Conservation (phyloP, 2,329 filamentous ascomycete genomes). For the Pyrenochaeta sp. region DNA sequence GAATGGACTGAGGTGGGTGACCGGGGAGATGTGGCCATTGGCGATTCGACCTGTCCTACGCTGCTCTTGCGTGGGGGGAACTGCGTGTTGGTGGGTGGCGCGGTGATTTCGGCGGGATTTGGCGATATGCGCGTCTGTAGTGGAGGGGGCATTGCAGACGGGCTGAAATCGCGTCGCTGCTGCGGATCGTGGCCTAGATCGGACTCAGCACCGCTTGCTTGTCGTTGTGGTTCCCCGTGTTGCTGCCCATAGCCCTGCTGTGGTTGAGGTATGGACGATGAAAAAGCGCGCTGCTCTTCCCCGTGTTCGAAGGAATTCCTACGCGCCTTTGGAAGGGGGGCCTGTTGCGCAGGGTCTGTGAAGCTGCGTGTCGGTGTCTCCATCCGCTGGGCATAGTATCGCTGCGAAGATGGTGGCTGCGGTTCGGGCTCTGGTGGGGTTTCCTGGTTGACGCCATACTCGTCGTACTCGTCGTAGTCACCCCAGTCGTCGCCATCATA, state of each 20-base stretch:
- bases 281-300: conserved; percentile 63
- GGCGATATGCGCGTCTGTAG: conserved; percentile 55
- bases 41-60: conserved; percentile 56
- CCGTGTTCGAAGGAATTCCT: conserved; percentile 64
- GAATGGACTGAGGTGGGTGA: conserved; percentile 45
- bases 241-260: conserved; percentile 25
- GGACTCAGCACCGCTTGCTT: conserved; percentile 39
- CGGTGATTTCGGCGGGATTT: conserved; percentile 41
- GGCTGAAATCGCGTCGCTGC: conserved; percentile 60
- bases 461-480: conserved; percentile 66
- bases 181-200: conserved; percentile 46
- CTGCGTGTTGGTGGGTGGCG: conserved; percentile 46
- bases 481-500: conserved; percentile 98
- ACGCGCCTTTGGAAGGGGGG: conserved; percentile 38
- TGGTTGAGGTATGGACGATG: conserved; percentile 38
- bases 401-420: conserved; percentile 50
- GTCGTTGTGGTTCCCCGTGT: conserved; percentile 24
- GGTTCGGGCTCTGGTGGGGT: conserved; percentile 52
- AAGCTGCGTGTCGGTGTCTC: conserved; percentile 45
- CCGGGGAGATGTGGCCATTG: conserved; percentile 32
- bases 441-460: conserved; percentile 61
- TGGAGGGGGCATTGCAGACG: conserved; percentile 61
- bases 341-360: conserved; percentile 51
- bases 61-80: conserved; percentile 72
- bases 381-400: conserved; percentile 52